These are phyloP conservation scores for Pseudocercospora macadamiae DNA, from an alignment of 2,329 filamentous ascomycete genomes.

Conservation along the genomic window DNA sequence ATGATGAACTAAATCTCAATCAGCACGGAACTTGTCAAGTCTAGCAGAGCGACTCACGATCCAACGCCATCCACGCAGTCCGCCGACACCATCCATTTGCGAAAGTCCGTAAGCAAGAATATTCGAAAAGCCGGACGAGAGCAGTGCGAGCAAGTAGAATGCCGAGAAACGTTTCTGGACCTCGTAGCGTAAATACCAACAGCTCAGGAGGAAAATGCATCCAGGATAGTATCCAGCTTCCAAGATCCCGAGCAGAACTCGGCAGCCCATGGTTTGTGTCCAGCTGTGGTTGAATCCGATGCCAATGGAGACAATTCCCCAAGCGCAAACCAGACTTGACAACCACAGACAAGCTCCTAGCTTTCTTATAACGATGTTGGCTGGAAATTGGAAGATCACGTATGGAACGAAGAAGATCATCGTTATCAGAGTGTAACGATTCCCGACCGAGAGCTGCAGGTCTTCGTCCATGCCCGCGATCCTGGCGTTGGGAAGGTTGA, in stretches of 20 bases:
- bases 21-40: constrained; percentile 30
- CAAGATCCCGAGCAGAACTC: constrained; percentile 39
- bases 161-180: constrained; percentile 26
- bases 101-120: constrained; percentile 23
- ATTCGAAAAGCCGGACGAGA: constrained; percentile 22
- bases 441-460: constrained; percentile 33
- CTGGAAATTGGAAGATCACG: constrained; percentile 23
- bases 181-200: constrained; percentile 26
- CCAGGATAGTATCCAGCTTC: constrained; percentile 40
- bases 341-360: constrained; percentile 43
- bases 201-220: constrained; percentile 19
- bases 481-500: constrained; percentile 19
- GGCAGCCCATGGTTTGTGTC: constrained; percentile 34
- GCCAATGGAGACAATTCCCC: constrained; percentile 41
- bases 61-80: constrained; percentile 44
- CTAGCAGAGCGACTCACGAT: background rate
- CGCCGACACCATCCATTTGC: constrained; percentile 36
- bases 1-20: constrained; percentile 52
- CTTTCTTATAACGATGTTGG: constrained; percentile 41
- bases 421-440: constrained; percentile 20
- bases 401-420: constrained; percentile 16
- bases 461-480: constrained; percentile 30
- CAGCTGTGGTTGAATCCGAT: constrained; percentile 39
- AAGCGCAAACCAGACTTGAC: constrained; percentile 40
- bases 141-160: constrained; percentile 21